A percentile compares a stretch with the other conserved stretches of the same genome.
phyloP scores from a whole-genome alignment of 805 yeast genomes.

The Candida corydali region DNA sequence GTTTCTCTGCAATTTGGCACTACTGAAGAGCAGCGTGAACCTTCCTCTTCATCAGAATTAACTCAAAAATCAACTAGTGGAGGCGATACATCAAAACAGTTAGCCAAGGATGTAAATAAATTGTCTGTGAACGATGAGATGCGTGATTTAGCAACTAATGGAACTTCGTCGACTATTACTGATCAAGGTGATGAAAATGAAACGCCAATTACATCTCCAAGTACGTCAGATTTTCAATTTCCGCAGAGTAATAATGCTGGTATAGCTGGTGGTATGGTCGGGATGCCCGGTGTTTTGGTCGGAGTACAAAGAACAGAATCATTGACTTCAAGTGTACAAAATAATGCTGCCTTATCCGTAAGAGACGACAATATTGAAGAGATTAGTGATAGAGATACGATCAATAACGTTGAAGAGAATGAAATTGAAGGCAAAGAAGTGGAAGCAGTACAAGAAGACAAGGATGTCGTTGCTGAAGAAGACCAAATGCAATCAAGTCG shows the following conservation, averaged over 20 bases:
- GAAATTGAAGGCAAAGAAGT: background rate
- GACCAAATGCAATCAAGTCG: constrained; percentile 10
- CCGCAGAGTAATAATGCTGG: constrained; percentile 29
- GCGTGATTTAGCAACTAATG: constrained; percentile 16
- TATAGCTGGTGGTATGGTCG: constrained; percentile 37
- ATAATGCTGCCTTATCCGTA: constrained; percentile 87
- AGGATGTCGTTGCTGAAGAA: constrained; percentile 23
- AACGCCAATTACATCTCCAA: constrained; percentile 48
- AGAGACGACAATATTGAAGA: constrained; percentile 62
- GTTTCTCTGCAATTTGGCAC: constrained; percentile 4
- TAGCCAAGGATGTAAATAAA: constrained; percentile 9
- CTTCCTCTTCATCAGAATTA: too few relatives aligned
- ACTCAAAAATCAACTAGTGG: too few relatives aligned
- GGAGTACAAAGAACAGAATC: constrained; percentile 68
- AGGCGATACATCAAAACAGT: too few relatives aligned
- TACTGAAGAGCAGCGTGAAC: too few relatives aligned
- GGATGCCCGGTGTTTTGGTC: constrained; percentile 41
- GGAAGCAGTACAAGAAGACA: constrained; percentile 13
- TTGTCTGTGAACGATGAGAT: constrained; percentile 23
- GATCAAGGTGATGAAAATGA: constrained; percentile 28
- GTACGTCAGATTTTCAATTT: constrained; percentile 45
- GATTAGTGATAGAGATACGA: constrained; percentile 39
- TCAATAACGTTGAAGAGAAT: constrained; percentile 20
- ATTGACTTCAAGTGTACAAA: constrained; percentile 84
- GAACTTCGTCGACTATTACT: constrained; percentile 34